Percentiles rank a stretch among this genome's conserved stretches.
These are phyloP conservation scores for Coriaria nepalensis DNA, from an alignment of 306 rosid species.

Conservation along the genomic window DNA sequence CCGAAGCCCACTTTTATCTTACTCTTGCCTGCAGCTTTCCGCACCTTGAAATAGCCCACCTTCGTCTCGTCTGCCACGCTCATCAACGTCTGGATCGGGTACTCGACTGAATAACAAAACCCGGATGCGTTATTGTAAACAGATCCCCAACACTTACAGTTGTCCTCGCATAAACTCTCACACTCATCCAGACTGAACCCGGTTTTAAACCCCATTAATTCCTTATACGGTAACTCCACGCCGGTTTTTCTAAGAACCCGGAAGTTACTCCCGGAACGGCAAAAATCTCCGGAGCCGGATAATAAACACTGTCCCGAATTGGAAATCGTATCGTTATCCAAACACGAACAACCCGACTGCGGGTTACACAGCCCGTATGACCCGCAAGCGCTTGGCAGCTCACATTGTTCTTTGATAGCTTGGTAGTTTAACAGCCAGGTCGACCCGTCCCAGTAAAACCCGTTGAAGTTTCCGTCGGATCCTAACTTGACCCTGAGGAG, in stretches of 20 bases:
- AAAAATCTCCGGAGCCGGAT: slow-evolving; percentile 26
- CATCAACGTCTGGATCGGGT: slow-evolving; percentile 48
- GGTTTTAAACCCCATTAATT: slow-evolving; percentile 24
- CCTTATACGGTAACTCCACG: slow-evolving; percentile 56
- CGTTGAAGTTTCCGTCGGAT: slow-evolving; percentile 61
- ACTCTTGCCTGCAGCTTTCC: slow-evolving; percentile 15
- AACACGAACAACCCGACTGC: slow-evolving; percentile 49
- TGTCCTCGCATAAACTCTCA: slow-evolving; percentile 37
- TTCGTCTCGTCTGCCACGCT: slow-evolving; percentile 40
- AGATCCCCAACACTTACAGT: slow-evolving; percentile 84
- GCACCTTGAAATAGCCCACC: slow-evolving; percentile 71
- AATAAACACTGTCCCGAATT: slow-evolving; percentile 27
- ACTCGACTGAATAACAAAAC: slow-evolving; percentile 53
- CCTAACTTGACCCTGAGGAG: slow-evolving; percentile 43
- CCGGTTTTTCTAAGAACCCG: slow-evolving; percentile 38
- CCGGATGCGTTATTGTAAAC: slow-evolving; percentile 42
- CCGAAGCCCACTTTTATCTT: slow-evolving; percentile 14
- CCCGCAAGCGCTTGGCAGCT: slow-evolving; percentile 69
- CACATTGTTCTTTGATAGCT: slow-evolving; percentile 47
- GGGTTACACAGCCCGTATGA: slow-evolving; percentile 68
- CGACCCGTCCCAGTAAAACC: slow-evolving; percentile 55
- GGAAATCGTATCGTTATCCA: slow-evolving; percentile 40
- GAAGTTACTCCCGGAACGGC: slow-evolving; percentile 23
- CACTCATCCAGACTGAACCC: slow-evolving; percentile 41
- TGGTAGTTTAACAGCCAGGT: slow-evolving; percentile 39